Conservation (phyloP, 768 basidiomycete species). For the Podaxis sp. region DNA sequence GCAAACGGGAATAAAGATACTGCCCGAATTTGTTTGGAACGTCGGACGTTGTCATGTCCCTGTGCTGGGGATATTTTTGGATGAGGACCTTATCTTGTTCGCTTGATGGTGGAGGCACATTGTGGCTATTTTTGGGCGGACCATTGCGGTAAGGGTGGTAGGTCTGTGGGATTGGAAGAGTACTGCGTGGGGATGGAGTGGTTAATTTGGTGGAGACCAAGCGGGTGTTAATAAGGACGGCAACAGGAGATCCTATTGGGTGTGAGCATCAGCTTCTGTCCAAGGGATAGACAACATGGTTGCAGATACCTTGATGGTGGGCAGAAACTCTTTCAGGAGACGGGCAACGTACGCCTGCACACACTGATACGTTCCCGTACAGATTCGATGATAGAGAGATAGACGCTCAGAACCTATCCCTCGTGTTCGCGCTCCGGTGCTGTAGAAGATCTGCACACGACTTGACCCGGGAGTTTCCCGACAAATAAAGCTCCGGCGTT, state of each 20-base stretch:
- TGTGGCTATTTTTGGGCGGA: conserved; percentile 1
- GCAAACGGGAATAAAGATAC: neutral
- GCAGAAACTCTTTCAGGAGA: neutral
- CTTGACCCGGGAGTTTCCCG: neutral
- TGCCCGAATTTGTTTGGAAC: neutral
- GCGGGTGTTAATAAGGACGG: neutral
- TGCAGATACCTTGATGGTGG: neutral
- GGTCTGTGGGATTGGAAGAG: conserved; percentile 1
- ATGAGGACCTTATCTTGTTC: neutral
- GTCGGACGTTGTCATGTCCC: neutral
- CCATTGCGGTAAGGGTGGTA: neutral
- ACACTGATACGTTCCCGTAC: no score
- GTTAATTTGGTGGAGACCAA: neutral
- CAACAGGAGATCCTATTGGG: neutral
- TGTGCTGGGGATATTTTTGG: neutral
- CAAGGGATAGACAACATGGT: neutral
- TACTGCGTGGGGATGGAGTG: neutral
- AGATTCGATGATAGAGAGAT: neutral
- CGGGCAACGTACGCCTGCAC: neutral
- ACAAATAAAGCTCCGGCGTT: neutral
- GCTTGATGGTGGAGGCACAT: neutral
- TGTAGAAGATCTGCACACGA: conserved; percentile 1
- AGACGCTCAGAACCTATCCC: neutral
- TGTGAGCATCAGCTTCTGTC: neutral
- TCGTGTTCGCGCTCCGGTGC: neutral